Evolutionary conservation across 1,139 yeast species (phyloP), one percentile per base, ranked within the genome.

Genomic region (Yamadazyma mexicana): DNA sequence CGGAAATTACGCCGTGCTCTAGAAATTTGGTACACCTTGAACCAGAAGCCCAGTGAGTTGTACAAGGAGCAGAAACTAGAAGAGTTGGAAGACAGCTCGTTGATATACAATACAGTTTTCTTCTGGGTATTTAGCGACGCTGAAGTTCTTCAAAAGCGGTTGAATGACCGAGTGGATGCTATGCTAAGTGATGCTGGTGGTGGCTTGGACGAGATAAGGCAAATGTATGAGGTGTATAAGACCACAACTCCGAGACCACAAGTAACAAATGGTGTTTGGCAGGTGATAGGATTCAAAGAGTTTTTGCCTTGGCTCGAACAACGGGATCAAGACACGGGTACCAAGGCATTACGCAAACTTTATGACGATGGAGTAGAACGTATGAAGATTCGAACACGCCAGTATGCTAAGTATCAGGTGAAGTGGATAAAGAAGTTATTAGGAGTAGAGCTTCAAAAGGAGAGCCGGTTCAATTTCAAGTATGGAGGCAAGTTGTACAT

Each of bases 281-380:
- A 92, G 61, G 96, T 88, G 1, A 89, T 92, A 52, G 99, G 99
- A 1, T 92, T 88, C 59, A 87, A 88, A 55, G 98, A 92, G 58
- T 91, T 92, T 56, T 59, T 89, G 29, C 95, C 96, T 0, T 91
- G 89, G 84, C 60, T 92, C 4, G 51, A 63, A 24, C 43, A 39
- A 46, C 20, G 26, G 20, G 28, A 34, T 10, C 14, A 14, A 6
- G 29, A 30, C 9, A 14, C 20, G 12, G 8, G 6, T 11, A 15
- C 22, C 6, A 42, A 22, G 4, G 29, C 30, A 15, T n/a, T 10
- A 8, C 9, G 11, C 33, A 33, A 28, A 28, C 35, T 15, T 14
- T 69, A 81, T 40, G 53, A 54, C 1, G 62, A 64, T 5, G 81
- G 94, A 7, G 66, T 85, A 2, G 85, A 80, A 12, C 67, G 78